These are phyloP conservation scores for Alternaria sp. DNA, from an alignment of 2,329 filamentous ascomycete species.

Conservation along the genomic window DNA sequence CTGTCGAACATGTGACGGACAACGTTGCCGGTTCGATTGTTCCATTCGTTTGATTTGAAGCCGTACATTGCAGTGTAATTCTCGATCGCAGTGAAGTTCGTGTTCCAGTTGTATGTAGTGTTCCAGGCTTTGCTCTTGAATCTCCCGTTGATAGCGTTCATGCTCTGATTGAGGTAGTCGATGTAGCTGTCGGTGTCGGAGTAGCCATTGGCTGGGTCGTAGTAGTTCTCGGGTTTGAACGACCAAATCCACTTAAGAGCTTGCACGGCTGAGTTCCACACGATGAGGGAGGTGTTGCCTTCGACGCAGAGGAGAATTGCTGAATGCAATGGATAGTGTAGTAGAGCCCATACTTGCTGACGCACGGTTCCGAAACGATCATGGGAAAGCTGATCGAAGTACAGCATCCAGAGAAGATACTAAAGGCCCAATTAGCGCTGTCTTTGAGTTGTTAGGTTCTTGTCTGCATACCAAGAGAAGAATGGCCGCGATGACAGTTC, in stretches of 20 bases:
- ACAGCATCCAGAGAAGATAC: slow-evolving; percentile 65
- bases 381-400: slow-evolving; percentile 60
- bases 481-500: slow-evolving; percentile 28
- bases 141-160: slow-evolving; percentile 22
- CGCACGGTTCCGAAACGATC: slow-evolving; percentile 57
- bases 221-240: slow-evolving; percentile 18
- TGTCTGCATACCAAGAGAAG: slow-evolving; percentile 15
- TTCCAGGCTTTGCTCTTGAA: slow-evolving; percentile 30
- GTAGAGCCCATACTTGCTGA: slow-evolving; percentile 62
- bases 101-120: slow-evolving; percentile 26
- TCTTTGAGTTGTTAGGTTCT: too few species aligned
- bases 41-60: slow-evolving; percentile 25
- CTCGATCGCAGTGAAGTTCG: slow-evolving; percentile 30
- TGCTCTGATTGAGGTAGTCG: slow-evolving; percentile 25
- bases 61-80: slow-evolving; percentile 26
- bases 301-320: slow-evolving; percentile 66
- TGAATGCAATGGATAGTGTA: slow-evolving; percentile 68
- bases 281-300: slow-evolving; percentile 48
- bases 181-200: slow-evolving; percentile 9
- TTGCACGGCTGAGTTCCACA: slow-evolving; percentile 34
- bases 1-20: slow-evolving; percentile 22
- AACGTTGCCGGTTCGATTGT: slow-evolving; percentile 23
- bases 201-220: slow-evolving; percentile 22
- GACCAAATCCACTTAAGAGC: slow-evolving; percentile 28
- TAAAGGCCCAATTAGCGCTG: too few species aligned